Percentiles rank a stretch among this genome's conserved stretches.
Evolutionary conservation across 2,329 filamentous ascomycete species (phyloP).

Genomic region (Lecanoromycetidae sp.): DNA sequence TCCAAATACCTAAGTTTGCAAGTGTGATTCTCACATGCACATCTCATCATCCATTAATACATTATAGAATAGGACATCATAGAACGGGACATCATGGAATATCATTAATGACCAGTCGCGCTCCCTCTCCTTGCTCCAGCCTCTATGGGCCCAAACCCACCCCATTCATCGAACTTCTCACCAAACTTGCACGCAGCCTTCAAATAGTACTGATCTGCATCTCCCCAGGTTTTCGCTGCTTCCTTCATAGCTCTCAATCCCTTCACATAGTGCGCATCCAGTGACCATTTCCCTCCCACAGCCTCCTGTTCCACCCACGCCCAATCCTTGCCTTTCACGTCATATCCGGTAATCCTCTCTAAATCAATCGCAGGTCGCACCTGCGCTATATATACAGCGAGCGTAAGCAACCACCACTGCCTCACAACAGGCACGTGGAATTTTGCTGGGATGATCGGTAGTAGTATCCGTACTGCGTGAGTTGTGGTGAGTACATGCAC

Average conservation of each 20-base stretch:
- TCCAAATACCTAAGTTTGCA: no score
- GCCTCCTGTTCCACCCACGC: constrained; percentile 61
- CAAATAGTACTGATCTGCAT: constrained; percentile 34
- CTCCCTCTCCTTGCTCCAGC: constrained; percentile 5
- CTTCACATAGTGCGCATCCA: constrained; percentile 81
- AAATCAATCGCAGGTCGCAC: constrained; percentile 59
- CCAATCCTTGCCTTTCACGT: constrained; percentile 60
- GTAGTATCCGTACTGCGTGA: constrained; percentile 74
- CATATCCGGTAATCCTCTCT: constrained; percentile 48
- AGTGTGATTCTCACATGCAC: no score
- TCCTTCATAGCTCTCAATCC: constrained; percentile 63
- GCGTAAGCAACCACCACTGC: constrained; percentile 79
- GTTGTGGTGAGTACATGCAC: constrained; percentile 73
- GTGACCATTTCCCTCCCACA: constrained; percentile 52
- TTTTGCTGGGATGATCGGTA: constrained; percentile 62
- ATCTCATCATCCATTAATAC: no score
- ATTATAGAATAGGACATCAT: background rate
- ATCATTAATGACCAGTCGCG: background rate
- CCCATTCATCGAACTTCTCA: constrained; percentile 31
- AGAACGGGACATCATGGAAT: background rate
- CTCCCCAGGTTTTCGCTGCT: constrained; percentile 40
- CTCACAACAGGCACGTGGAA: constrained; percentile 63
- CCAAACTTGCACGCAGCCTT: constrained; percentile 40
- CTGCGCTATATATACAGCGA: constrained; percentile 66
- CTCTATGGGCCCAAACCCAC: constrained; percentile 11